Conservation (phyloP, 768 basidiomycete species). For the Udeniomyces megalosporus region DNA sequence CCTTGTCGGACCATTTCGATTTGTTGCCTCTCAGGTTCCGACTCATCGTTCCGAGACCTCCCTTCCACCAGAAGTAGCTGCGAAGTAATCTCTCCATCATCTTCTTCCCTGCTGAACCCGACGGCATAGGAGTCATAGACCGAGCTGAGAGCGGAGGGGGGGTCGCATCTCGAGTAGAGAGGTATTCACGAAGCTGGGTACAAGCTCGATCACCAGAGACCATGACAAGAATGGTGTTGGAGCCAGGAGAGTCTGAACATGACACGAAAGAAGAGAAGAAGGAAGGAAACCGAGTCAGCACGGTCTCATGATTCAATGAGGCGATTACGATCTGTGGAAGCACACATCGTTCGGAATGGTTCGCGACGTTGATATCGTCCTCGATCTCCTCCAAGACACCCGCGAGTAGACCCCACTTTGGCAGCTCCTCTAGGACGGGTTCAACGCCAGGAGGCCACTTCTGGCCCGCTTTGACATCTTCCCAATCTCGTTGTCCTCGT, state of each 20-base stretch:
- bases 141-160: background rate
- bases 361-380: slow-evolving; percentile 38
- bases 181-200: slow-evolving; percentile 58
- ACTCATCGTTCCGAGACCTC: slow-evolving; percentile 28
- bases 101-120: slow-evolving; percentile 42
- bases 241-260: slow-evolving; percentile 35
- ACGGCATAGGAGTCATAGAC: slow-evolving; percentile 20
- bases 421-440: slow-evolving; percentile 79
- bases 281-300: no score
- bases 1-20: background rate
- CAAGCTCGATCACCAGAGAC: slow-evolving; percentile 61
- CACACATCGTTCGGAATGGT: background rate
- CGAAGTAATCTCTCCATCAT: slow-evolving; percentile 69
- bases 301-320: no score
- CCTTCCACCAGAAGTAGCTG: slow-evolving; percentile 69
- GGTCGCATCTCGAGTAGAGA: slow-evolving; percentile 33
- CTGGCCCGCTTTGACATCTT: slow-evolving; percentile 29
- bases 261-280: no score
- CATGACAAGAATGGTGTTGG: slow-evolving; percentile 75
- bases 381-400: slow-evolving; percentile 85
- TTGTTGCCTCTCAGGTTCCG: slow-evolving; percentile 3
- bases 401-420: slow-evolving; percentile 76
- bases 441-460: slow-evolving; percentile 50
- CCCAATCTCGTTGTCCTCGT: slow-evolving; percentile 17
- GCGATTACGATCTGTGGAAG: no score